Evolutionary conservation across 2,329 filamentous ascomycete species (phyloP).

Genomic region (Colletotrichum gigasporum): DNA sequence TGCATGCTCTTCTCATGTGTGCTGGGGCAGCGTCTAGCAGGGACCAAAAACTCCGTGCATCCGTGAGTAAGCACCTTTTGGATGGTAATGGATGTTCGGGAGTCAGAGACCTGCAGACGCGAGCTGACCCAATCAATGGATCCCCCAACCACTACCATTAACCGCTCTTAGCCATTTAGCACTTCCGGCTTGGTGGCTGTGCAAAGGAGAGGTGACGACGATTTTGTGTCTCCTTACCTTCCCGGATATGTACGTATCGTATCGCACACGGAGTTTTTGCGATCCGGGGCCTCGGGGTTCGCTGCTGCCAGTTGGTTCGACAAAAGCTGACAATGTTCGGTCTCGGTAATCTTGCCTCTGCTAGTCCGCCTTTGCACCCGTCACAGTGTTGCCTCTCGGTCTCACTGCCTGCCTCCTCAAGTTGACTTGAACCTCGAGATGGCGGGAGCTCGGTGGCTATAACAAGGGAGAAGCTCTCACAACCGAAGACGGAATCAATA

Average conservation of each 20-base stretch:
- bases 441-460: no score
- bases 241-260: neutral
- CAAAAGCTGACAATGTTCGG: neutral
- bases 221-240: neutral
- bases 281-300: conserved; percentile 7
- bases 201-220: neutral
- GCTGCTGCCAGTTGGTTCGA: neutral
- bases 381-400: neutral
- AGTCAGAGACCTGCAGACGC: neutral
- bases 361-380: neutral
- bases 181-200: conserved; percentile 9
- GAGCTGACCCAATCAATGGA: neutral
- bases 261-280: conserved; percentile 2
- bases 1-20: no score
- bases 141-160: neutral
- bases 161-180: neutral
- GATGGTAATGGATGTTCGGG: neutral
- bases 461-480: no score
- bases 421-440: neutral
- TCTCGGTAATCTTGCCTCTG: neutral
- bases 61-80: neutral
- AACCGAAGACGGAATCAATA: no score
- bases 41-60: neutral
- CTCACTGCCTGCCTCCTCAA: neutral
- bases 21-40: neutral